Evolutionary conservation across 805 yeast species (phyloP).

Genomic region (Candida fluviatilis): DNA sequence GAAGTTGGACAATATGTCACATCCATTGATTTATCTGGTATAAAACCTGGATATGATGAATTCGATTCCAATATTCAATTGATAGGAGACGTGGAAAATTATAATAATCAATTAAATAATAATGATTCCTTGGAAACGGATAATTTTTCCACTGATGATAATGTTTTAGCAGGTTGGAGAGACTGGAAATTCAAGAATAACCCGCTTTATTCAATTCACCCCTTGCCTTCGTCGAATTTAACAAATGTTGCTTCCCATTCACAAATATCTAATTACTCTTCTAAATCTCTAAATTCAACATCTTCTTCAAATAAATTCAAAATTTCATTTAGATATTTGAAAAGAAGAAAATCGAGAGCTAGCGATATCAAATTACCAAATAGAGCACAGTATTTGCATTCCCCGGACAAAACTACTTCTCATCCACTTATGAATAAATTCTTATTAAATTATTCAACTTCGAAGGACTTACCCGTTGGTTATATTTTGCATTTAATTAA

Average conservation of each 20-base stretch:
- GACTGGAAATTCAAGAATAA: conserved; percentile 83
- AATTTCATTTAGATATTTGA: conserved; percentile 18
- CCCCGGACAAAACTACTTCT: conserved; percentile 3
- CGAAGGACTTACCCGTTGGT: conserved; percentile 80
- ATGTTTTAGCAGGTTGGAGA: conserved; percentile 78
- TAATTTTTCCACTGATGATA: conserved; percentile 8
- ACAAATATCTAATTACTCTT: conserved; percentile 14
- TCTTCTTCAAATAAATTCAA: conserved; percentile 13
- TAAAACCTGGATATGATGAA: conserved; percentile 31
- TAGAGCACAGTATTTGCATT: not conserved
- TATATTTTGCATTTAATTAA: conserved; percentile 62
- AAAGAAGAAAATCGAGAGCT: conserved; percentile 14
- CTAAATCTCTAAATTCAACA: conserved; percentile 9
- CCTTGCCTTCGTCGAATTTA: conserved; percentile 14
- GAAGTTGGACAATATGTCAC: conserved; percentile 55
- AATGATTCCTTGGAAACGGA: conserved; percentile 6
- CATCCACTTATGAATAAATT: conserved; percentile 66
- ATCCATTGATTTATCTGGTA: conserved; percentile 52
- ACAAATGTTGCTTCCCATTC: conserved; percentile 15
- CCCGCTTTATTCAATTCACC: conserved; percentile 49
- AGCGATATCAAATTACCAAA: not conserved
- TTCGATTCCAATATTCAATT: conserved; percentile 7
- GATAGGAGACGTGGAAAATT: conserved; percentile 5
- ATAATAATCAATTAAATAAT: conserved; percentile 5
- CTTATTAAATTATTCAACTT: conserved; percentile 55